Evolutionary conservation across 2,329 filamentous ascomycete genomes (phyloP).

Genomic region (Phialocephala sp.): DNA sequence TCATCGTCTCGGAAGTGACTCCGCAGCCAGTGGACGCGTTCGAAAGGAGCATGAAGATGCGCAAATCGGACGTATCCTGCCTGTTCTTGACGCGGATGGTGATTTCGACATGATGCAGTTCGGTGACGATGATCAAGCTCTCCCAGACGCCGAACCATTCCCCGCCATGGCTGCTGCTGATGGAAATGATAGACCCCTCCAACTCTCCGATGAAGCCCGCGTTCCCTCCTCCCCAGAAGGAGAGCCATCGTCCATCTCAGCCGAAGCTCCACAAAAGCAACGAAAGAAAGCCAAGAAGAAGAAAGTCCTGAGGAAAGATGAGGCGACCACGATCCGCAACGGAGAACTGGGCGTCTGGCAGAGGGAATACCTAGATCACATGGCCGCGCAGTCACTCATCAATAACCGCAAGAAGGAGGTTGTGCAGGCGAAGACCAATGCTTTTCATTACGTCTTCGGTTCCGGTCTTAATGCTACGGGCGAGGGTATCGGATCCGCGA

Average conservation of each 20-base stretch:
- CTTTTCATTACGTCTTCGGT: slow-evolving; percentile 64
- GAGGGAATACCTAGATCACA: slow-evolving; percentile 63
- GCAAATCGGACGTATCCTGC: slow-evolving; percentile 35
- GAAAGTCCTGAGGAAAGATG: slow-evolving; percentile 54
- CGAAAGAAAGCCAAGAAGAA: slow-evolving; percentile 45
- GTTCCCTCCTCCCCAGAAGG: slow-evolving; percentile 34
- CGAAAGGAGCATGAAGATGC: slow-evolving; percentile 51
- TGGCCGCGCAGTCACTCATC: slow-evolving; percentile 53
- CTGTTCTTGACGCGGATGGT: slow-evolving; percentile 40
- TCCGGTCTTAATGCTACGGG: slow-evolving; percentile 61
- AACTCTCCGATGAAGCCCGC: slow-evolving; percentile 32
- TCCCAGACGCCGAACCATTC: slow-evolving; percentile 42
- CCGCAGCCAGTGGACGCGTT: slow-evolving; percentile 47
- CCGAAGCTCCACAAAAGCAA: slow-evolving; percentile 46
- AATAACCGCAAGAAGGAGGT: slow-evolving; percentile 51
- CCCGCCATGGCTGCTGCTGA: slow-evolving; percentile 37
- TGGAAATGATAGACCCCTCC: slow-evolving; percentile 33
- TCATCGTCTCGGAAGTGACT: slow-evolving; percentile 40
- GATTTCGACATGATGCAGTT: slow-evolving; percentile 35
- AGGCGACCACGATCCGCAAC: slow-evolving; percentile 58
- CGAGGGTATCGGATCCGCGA: slow-evolving; percentile 48
- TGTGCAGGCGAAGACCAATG: slow-evolving; percentile 64
- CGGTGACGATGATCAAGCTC: slow-evolving; percentile 41
- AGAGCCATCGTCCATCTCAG: slow-evolving; percentile 45
- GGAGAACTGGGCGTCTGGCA: slow-evolving; percentile 62